These are phyloP conservation scores for Monosporascus sp. DNA, from an alignment of 2,329 filamentous ascomycete species.

Conservation along the genomic window DNA sequence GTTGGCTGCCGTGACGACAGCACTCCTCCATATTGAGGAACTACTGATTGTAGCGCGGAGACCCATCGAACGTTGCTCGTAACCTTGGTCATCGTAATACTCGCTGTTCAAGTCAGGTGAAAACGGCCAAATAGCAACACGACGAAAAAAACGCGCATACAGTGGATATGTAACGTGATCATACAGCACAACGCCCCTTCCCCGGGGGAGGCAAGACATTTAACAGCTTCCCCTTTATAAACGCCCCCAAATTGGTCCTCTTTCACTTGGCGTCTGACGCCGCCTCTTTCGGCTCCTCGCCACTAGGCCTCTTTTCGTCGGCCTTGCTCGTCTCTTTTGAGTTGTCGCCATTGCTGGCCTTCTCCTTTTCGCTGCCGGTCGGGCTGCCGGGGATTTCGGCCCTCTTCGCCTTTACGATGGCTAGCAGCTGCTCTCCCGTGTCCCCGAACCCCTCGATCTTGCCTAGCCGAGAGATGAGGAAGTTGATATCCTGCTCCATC, in stretches of 20 bases:
- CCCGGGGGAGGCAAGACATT: background rate
- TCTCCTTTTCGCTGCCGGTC: constrained; percentile 3
- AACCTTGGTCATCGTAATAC: too few relatives aligned
- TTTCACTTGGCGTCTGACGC: background rate
- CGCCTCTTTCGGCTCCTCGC: background rate
- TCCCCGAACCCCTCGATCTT: constrained; percentile 77
- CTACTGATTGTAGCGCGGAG: too few relatives aligned
- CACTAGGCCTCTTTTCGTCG: background rate
- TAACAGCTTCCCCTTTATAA: background rate
- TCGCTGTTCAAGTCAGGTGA: too few relatives aligned
- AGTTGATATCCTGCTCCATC: constrained; percentile 71
- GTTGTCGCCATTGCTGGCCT: background rate
- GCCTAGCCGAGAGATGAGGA: constrained; percentile 63
- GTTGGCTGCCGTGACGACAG: too few relatives aligned
- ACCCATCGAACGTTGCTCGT: too few relatives aligned
- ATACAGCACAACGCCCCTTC: background rate
- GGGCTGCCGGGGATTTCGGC: constrained; percentile 10
- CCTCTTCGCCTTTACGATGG: constrained; percentile 58
- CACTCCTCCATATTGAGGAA: too few relatives aligned
- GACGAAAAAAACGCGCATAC: background rate
- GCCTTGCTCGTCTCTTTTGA: background rate
- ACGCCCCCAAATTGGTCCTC: background rate
- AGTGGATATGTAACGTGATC: background rate
- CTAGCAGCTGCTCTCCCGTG: constrained; percentile 63
- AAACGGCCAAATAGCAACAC: too few relatives aligned